Percentiles rank a stretch among this genome's conserved stretches.
Conservation (phyloP, 2,329 filamentous ascomycete genomes). For the Allantophomopsis cytisporea region DNA sequence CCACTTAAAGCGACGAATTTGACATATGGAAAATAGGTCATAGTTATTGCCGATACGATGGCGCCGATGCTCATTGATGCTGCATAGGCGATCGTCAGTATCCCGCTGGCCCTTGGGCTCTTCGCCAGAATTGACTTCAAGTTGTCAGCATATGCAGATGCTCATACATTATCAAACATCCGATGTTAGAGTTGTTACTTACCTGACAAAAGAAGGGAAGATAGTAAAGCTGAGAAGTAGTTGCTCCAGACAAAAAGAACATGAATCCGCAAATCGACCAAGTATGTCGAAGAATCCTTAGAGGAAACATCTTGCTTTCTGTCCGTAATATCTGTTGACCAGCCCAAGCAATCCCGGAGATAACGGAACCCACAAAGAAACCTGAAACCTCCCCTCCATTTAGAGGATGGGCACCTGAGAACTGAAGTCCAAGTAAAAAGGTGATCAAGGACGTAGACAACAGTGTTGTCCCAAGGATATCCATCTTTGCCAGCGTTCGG, state of each 20-base stretch:
- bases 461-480: background rate
- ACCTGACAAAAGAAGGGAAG: background rate
- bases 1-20: background rate
- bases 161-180: background rate
- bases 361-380: background rate
- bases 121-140: background rate
- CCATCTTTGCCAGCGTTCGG: conserved; percentile 3
- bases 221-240: background rate
- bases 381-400: background rate
- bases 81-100: background rate
- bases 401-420: background rate
- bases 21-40: background rate
- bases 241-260: background rate
- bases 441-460: background rate
- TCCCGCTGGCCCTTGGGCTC: background rate
- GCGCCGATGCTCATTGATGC: background rate
- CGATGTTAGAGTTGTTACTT: background rate
- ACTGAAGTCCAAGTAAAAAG: background rate
- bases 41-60: background rate
- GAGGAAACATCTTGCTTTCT: background rate
- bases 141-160: background rate
- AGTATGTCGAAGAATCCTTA: background rate
- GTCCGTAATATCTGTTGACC: background rate
- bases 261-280: background rate
- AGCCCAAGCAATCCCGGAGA: background rate